These are phyloP conservation scores for Tolypocladium inflatum DNA, from an alignment of 2,329 filamentous ascomycete genomes.

Conservation along the genomic window DNA sequence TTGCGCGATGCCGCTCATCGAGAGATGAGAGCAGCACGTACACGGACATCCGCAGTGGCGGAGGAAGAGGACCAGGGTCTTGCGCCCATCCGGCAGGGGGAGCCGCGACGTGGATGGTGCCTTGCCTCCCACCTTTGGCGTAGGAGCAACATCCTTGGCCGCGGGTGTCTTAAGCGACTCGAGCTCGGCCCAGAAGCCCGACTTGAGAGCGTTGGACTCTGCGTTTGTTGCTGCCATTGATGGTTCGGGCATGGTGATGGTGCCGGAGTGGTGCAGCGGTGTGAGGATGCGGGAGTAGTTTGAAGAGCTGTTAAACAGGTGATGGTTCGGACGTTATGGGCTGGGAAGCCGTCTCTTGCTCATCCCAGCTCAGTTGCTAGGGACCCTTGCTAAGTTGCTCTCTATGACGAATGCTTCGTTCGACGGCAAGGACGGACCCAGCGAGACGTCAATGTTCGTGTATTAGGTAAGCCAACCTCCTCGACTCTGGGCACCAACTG, in stretches of 20 bases:
- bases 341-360: background rate
- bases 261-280: background rate
- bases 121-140: conserved; percentile 41
- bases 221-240: background rate
- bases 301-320: background rate
- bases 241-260: conserved; percentile 1
- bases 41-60: conserved; percentile 68
- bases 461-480: background rate
- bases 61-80: conserved; percentile 56
- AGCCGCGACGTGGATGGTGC: conserved; percentile 47
- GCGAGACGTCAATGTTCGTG: background rate
- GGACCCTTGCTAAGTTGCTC: background rate
- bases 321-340: background rate
- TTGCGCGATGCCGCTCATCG: background rate
- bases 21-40: conserved; percentile 23
- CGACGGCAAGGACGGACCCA: background rate
- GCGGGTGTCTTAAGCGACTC: conserved; percentile 30
- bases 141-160: conserved; percentile 31
- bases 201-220: conserved; percentile 2
- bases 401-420: background rate
- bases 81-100: conserved; percentile 41
- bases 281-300: background rate
- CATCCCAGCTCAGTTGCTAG: background rate
- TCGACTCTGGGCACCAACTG: no score
- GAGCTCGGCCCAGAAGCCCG: conserved; percentile 25